These are phyloP conservation scores for Jackrogersella minutella DNA, from an alignment of 495 filamentous ascomycete species.

Conservation along the genomic window DNA sequence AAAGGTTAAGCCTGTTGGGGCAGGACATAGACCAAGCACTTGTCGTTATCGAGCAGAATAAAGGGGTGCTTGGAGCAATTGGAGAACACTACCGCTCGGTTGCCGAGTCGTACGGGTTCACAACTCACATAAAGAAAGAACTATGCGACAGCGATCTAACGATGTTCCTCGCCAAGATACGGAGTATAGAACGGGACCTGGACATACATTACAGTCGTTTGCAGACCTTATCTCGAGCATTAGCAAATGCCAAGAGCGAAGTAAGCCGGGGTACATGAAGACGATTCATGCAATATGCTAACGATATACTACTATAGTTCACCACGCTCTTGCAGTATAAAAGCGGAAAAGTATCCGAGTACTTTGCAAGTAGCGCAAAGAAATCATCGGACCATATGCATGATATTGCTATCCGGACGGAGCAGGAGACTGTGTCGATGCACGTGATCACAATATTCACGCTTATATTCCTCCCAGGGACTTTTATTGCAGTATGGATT, in stretches of 20 bases:
- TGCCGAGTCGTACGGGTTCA: constrained; percentile 29
- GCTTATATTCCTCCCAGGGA: constrained; percentile 54
- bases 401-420: constrained; percentile 43
- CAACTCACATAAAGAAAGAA: constrained; percentile 14
- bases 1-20: constrained; percentile 50
- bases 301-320: constrained; percentile 30
- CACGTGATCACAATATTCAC: constrained; percentile 55
- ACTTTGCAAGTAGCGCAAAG: constrained; percentile 42
- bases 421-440: constrained; percentile 50
- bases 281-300: not conserved
- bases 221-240: constrained; percentile 37
- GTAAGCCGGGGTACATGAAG: constrained; percentile 28
- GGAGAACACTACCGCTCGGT: constrained; percentile 34
- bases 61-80: constrained; percentile 48
- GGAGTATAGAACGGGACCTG: constrained; percentile 39
- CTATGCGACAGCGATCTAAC: constrained; percentile 19
- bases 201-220: constrained; percentile 42
- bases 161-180: constrained; percentile 32
- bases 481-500: constrained; percentile 51
- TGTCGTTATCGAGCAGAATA: constrained; percentile 49
- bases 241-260: constrained; percentile 41
- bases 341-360: constrained; percentile 44
- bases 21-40: constrained; percentile 51
- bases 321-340: constrained; percentile 43
- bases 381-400: constrained; percentile 40